A percentile compares a stretch with the other conserved stretches of the same genome.
Evolutionary conservation across 495 filamentous ascomycete species (phyloP).

Genomic region (Penicillium simplicissimum): DNA sequence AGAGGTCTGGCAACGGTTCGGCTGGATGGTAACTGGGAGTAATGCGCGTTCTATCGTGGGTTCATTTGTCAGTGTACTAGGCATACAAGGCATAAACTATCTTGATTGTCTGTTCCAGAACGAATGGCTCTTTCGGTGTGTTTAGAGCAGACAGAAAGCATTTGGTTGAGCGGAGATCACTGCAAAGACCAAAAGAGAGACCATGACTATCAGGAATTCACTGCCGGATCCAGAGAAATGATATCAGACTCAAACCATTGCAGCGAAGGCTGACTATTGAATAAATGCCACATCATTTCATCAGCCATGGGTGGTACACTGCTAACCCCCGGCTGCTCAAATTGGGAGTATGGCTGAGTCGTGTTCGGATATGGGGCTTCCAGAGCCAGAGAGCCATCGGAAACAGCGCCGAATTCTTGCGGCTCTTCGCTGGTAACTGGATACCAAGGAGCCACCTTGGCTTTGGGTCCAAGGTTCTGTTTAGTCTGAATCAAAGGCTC

Average conservation of each 20-base stretch:
- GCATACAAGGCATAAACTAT: no score
- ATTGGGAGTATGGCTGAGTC: background rate
- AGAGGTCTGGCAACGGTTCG: no score
- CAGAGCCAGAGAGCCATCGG: background rate
- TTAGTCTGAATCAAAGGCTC: conserved; percentile 26
- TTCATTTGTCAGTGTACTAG: no score
- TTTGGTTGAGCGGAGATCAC: background rate
- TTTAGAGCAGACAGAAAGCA: background rate
- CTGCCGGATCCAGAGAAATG: background rate
- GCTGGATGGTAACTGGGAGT: no score
- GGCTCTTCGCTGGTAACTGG: conserved; percentile 4
- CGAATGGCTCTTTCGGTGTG: no score
- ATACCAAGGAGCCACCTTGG: conserved; percentile 16
- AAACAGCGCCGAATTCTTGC: background rate
- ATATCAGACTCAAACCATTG: conserved; percentile 25
- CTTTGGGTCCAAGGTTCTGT: conserved; percentile 10
- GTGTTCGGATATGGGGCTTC: background rate
- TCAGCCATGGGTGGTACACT: conserved; percentile 18
- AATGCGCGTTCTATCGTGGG: no score
- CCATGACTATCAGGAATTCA: background rate
- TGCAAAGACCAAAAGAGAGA: background rate
- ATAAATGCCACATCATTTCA: conserved; percentile 34
- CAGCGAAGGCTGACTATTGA: conserved; percentile 31
- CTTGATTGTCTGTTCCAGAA: no score
- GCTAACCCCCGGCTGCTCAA: conserved; percentile 1